A percentile compares a stretch with the other conserved stretches of the same genome.
Conservation (phyloP, 2,329 filamentous ascomycete species). For the Talaromyces funiculosus region DNA sequence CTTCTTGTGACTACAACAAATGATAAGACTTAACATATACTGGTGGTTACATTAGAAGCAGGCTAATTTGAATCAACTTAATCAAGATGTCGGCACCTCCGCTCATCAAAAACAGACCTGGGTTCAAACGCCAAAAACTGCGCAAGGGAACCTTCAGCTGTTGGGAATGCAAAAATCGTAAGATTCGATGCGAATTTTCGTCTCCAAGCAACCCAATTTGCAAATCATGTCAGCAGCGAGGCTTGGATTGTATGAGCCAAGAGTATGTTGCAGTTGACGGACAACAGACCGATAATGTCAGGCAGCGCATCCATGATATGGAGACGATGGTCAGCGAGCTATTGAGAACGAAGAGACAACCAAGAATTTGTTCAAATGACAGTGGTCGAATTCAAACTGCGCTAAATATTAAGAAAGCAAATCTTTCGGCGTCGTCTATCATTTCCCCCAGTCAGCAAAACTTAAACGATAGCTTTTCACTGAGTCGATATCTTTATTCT, state of each 20-base stretch:
- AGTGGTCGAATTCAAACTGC: not conserved
- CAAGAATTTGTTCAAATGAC: not conserved
- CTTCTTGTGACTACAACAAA: not conserved
- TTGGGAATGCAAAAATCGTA: conserved; percentile 56
- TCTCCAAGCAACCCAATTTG: conserved; percentile 38
- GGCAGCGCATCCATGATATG: conserved; percentile 2
- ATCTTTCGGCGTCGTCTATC: not conserved
- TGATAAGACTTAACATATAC: no score
- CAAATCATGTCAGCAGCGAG: conserved; percentile 42
- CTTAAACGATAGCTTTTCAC: conserved; percentile 15
- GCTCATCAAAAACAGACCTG: not conserved
- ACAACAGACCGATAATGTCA: not conserved
- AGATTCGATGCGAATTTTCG: conserved; percentile 47
- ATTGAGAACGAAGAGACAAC: not conserved
- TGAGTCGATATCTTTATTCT: conserved; percentile 18
- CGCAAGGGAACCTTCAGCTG: conserved; percentile 55
- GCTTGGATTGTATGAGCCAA: conserved; percentile 26
- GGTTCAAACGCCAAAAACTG: conserved; percentile 39
- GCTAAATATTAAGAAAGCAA: not conserved
- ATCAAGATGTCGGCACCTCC: not conserved
- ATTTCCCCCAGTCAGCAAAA: conserved; percentile 14
- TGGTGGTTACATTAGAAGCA: no score
- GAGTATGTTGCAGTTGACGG: conserved; percentile 6
- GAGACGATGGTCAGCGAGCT: conserved; percentile 8
- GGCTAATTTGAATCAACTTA: no score